Conservation (phyloP, 192 early-diverging fungal species). For the Ambispora gerdemannii region DNA sequence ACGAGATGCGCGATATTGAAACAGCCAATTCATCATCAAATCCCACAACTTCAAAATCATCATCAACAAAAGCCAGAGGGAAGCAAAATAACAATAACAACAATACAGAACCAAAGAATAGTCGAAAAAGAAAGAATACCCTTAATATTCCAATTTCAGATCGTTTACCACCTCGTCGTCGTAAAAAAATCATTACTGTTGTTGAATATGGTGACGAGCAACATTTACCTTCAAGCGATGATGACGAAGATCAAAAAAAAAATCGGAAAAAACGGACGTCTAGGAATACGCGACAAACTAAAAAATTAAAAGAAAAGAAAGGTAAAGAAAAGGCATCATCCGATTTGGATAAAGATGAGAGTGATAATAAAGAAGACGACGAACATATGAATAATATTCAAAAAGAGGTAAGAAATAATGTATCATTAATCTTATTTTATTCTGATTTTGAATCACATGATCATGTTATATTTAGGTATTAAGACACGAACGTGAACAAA, state of each 20-base stretch:
- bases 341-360: too few relatives aligned
- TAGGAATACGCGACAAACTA: background rate
- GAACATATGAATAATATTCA: background rate
- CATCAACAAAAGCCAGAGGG: too few relatives aligned
- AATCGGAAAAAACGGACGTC: background rate
- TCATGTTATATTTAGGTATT: background rate
- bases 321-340: too few relatives aligned
- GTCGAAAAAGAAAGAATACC: too few relatives aligned
- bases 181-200: background rate
- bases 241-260: too few relatives aligned
- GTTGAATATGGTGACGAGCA: background rate
- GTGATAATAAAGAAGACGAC: background rate
- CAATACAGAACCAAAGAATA: too few relatives aligned
- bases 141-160: background rate
- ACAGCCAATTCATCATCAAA: too few relatives aligned
- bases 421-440: background rate
- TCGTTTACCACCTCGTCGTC: background rate
- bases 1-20: too few relatives aligned
- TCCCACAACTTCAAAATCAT: too few relatives aligned
- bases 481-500: background rate
- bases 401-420: background rate
- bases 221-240: background rate
- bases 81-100: too few relatives aligned
- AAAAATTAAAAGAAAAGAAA: too few relatives aligned
- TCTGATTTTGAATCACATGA: too few relatives aligned